Percentiles rank a stretch among this genome's conserved stretches.
These are phyloP conservation scores for Silybum marianum DNA, from an alignment of 129 eudicot species.

Conservation along the genomic window DNA sequence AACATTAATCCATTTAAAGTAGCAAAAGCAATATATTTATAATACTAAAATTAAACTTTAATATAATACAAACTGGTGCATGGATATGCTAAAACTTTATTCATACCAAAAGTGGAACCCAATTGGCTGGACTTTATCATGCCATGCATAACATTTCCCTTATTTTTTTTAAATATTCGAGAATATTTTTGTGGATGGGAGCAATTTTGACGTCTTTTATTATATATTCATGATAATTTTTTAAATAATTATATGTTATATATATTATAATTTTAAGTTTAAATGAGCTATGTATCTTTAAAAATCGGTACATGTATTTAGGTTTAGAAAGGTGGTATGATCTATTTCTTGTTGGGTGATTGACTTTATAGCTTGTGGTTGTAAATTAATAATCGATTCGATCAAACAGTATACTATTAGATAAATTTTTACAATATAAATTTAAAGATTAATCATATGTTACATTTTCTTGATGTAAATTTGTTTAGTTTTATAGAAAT, in stretches of 20 bases:
- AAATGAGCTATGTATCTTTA: background rate
- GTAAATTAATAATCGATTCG: background rate
- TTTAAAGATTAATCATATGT: background rate
- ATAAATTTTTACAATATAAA: background rate
- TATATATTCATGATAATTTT: background rate
- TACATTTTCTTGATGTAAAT: background rate
- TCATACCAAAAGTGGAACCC: conserved; percentile 9
- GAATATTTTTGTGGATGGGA: background rate
- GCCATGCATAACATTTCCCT: conserved; percentile 1
- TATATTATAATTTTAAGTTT: background rate
- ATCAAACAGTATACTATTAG: background rate
- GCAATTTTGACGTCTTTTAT: background rate
- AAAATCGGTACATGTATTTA: background rate
- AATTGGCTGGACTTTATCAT: conserved; percentile 1
- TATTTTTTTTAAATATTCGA: background rate
- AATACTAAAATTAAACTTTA: background rate
- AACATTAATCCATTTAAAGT: background rate
- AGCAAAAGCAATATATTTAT: background rate
- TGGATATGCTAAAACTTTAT: conserved; percentile 6
- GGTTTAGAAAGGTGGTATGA: background rate
- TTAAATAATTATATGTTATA: background rate
- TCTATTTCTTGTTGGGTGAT: background rate
- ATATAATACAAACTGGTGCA: background rate
- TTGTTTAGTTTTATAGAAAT: background rate
- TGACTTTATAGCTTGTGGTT: background rate